phyloP scores from a whole-genome alignment of 169 alveolate species.

The Eimeria mitis region DNA sequence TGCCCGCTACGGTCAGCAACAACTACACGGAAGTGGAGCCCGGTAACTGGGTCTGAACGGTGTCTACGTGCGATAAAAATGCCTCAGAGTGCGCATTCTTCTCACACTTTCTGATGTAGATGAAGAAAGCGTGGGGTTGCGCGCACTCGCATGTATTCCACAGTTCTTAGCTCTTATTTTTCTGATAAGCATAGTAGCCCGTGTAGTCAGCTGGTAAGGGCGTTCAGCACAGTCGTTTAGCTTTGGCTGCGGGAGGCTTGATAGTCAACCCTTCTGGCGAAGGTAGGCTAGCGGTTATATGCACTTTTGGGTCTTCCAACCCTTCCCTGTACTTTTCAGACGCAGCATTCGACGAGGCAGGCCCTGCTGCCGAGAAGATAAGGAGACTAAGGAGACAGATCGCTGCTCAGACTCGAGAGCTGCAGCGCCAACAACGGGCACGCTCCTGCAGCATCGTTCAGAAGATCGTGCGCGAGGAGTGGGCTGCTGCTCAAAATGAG shows the following conservation, averaged over 20 bases:
- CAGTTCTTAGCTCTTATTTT: neutral
- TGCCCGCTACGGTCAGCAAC: neutral
- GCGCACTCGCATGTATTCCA: neutral
- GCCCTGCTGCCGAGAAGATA: conserved; percentile 30
- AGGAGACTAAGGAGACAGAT: conserved; percentile 11
- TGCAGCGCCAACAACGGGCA: conserved; percentile 48
- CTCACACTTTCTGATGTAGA: neutral
- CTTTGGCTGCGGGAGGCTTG: neutral
- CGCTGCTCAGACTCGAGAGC: neutral
- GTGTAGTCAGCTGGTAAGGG: neutral
- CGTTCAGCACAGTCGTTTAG: neutral
- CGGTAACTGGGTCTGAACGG: neutral
- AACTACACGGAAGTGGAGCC: neutral
- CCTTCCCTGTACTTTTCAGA: neutral
- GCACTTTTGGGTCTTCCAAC: neutral
- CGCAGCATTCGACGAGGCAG: conserved; percentile 30
- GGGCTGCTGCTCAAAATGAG: conserved; percentile 26
- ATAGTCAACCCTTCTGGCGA: neutral
- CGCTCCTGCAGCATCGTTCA: conserved; percentile 60
- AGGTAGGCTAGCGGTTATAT: neutral
- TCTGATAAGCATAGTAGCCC: too few relatives aligned
- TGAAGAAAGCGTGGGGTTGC: neutral
- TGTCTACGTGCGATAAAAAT: neutral
- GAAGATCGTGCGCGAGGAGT: conserved; percentile 59
- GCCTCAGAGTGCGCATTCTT: neutral